phyloP scores from a whole-genome alignment of 2,329 filamentous ascomycete genomes.

The Exophiala calicioides region DNA sequence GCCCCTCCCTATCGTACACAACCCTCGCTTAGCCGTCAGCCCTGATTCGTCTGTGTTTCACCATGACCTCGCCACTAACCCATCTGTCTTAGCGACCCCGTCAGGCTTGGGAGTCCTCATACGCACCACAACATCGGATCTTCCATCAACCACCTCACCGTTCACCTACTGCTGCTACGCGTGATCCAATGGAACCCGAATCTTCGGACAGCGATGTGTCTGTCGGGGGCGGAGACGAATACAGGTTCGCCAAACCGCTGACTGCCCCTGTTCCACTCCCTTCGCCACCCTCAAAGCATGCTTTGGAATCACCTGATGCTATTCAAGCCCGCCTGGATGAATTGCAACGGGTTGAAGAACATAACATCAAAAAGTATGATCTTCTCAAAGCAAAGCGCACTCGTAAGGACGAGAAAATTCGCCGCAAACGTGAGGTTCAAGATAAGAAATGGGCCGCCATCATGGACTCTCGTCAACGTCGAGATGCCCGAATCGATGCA shows the following conservation, averaged over 20 bases:
- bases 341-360: conserved; percentile 26
- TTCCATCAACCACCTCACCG: conserved; percentile 15
- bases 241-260: conserved; percentile 19
- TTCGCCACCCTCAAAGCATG: conserved; percentile 27
- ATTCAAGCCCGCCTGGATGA: conserved; percentile 28
- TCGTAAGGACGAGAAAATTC: conserved; percentile 31
- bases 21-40: conserved; percentile 10
- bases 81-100: conserved; percentile 23
- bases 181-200: conserved; percentile 28
- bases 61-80: conserved; percentile 17
- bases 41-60: conserved; percentile 8
- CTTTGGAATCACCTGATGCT: conserved; percentile 27
- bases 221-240: conserved; percentile 20
- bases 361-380: conserved; percentile 29
- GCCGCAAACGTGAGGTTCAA: conserved; percentile 26
- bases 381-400: conserved; percentile 27
- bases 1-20: background rate
- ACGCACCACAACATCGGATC: conserved; percentile 11
- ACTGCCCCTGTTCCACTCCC: conserved; percentile 27
- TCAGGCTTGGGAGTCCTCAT: conserved; percentile 24
- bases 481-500: conserved; percentile 26
- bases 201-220: conserved; percentile 31
- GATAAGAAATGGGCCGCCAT: conserved; percentile 29
- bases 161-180: conserved; percentile 8
- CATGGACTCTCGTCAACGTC: conserved; percentile 27